These are phyloP conservation scores for Gyrodon lividus DNA, from an alignment of 768 basidiomycete genomes.

Conservation along the genomic window DNA sequence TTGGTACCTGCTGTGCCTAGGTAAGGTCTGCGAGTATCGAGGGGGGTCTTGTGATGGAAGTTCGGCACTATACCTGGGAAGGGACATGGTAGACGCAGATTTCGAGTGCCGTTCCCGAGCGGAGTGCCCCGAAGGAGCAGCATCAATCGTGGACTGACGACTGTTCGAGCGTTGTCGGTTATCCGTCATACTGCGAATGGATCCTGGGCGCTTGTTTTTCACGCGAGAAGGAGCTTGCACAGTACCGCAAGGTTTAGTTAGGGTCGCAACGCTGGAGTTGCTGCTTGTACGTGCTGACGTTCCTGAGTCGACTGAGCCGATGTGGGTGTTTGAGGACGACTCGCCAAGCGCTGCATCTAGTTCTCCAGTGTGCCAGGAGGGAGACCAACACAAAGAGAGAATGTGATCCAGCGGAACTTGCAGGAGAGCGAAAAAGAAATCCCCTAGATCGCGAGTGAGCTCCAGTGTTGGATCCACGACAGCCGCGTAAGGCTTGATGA, in stretches of 20 bases:
- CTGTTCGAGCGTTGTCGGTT: conserved; percentile 5
- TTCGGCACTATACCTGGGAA: conserved; percentile 25
- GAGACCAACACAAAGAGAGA: conserved; percentile 30
- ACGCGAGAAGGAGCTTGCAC: conserved; percentile 8
- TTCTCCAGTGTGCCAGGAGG: conserved; percentile 19
- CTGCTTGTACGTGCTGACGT: conserved; percentile 7
- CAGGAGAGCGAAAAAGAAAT: conserved; percentile 49
- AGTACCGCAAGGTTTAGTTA: conserved; percentile 6
- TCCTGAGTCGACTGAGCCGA: conserved; percentile 2
- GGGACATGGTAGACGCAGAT: conserved; percentile 19
- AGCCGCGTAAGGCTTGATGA: conserved; percentile 69
- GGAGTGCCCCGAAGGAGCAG: background rate
- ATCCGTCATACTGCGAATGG: conserved; percentile 21
- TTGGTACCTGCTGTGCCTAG: conserved; percentile 35
- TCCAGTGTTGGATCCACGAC: conserved; percentile 68
- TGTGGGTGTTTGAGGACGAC: background rate
- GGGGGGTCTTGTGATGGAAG: conserved; percentile 18
- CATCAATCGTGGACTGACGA: conserved; percentile 1
- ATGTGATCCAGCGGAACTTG: conserved; percentile 41
- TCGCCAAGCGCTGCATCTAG: conserved; percentile 7
- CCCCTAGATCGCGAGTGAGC: conserved; percentile 58
- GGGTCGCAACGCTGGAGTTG: conserved; percentile 13
- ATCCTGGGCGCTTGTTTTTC: conserved; percentile 6
- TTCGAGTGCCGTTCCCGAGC: conserved; percentile 11
- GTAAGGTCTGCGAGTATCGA: conserved; percentile 22